Evolutionary conservation across 352 stramenopile species (phyloP).

Genomic region (Phytophthora pini): DNA sequence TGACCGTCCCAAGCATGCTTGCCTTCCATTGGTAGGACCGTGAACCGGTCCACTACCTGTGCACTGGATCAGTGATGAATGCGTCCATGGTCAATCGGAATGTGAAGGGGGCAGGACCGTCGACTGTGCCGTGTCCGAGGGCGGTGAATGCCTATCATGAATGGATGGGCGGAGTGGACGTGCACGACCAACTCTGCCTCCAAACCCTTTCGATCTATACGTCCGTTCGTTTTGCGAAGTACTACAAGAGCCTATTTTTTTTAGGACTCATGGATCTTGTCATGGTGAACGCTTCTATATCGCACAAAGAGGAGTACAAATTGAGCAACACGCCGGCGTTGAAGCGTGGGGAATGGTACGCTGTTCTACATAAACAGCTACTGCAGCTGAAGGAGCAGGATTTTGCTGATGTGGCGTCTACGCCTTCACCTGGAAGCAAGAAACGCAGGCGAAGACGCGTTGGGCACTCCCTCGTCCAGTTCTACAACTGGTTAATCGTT

Average conservation of each 20-base stretch:
- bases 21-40: slow-evolving; percentile 32
- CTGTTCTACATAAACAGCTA: background rate
- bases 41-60: slow-evolving; percentile 41
- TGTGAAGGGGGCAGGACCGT: slow-evolving; percentile 13
- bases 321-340: background rate
- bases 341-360: background rate
- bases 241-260: slow-evolving; percentile 5
- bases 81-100: slow-evolving; percentile 22
- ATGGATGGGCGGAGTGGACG: too few species aligned
- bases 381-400: background rate
- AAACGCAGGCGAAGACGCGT: too few species aligned
- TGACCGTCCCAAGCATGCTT: slow-evolving; percentile 22
- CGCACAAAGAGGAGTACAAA: background rate
- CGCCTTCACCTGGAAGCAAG: too few species aligned
- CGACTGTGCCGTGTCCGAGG: slow-evolving; percentile 16
- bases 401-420: background rate
- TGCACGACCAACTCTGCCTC: background rate
- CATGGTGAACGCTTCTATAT: slow-evolving; percentile 1
- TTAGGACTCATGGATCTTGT: slow-evolving; percentile 2
- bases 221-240: background rate
- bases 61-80: slow-evolving; percentile 15
- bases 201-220: slow-evolving; percentile 1
- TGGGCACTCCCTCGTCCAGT: too few species aligned
- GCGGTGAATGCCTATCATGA: slow-evolving; percentile 34
- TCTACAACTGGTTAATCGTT: too few species aligned